Conservation (phyloP, 345 rosid species). For the Brassica napus region DNA sequence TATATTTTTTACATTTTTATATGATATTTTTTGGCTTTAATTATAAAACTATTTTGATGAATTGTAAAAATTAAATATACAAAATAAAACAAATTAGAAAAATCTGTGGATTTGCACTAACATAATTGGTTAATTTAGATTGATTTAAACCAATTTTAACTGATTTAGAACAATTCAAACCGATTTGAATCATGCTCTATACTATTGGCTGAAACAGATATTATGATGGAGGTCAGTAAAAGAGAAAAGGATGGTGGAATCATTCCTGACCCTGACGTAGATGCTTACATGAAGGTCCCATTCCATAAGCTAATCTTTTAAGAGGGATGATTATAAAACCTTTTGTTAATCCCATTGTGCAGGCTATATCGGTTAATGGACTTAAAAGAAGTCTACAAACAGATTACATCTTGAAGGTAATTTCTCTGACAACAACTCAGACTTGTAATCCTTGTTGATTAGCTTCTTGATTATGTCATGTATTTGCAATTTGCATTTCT, state of each 20-base stretch:
- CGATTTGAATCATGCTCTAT: too few species aligned
- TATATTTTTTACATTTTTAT: too few species aligned
- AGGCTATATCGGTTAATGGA: slow-evolving; percentile 76
- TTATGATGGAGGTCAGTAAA: slow-evolving; percentile 64
- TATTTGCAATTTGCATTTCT: not conserved
- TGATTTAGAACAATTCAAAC: too few species aligned
- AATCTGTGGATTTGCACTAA: too few species aligned
- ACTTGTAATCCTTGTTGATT: not conserved
- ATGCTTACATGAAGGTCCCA: slow-evolving; percentile 74
- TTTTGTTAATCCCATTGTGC: not conserved
- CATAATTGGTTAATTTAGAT: too few species aligned
- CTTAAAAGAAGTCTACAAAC: slow-evolving; percentile 66
- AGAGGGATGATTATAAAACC: not conserved
- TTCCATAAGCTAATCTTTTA: not conserved
- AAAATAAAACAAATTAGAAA: too few species aligned
- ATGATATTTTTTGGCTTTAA: too few species aligned
- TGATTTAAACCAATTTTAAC: too few species aligned
- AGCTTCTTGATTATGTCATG: not conserved
- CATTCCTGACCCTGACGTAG: slow-evolving; percentile 84
- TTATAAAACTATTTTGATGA: too few species aligned
- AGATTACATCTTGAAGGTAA: slow-evolving; percentile 76
- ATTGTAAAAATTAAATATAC: too few species aligned
- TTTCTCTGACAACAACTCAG: not conserved
- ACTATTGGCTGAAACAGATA: slow-evolving; percentile 45
- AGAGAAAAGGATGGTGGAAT: slow-evolving; percentile 79